Conservation (phyloP, 345 rosid species). For the Firmiana major region DNA sequence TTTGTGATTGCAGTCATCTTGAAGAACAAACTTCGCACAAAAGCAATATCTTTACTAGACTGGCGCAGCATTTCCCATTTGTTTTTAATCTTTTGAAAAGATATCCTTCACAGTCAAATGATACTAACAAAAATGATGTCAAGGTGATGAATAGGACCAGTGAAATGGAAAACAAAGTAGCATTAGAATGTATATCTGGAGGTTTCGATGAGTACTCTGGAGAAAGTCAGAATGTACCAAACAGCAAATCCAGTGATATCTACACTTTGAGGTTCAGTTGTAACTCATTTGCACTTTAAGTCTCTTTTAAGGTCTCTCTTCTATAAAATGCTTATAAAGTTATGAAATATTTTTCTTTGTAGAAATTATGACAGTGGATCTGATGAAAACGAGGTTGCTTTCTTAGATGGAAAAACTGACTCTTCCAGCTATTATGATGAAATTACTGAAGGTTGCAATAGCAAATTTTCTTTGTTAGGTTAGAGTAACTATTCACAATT, state of each 20-base stretch:
- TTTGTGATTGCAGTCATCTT: conserved; percentile 37
- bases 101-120: conserved; percentile 28
- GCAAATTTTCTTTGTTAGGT: conserved; percentile 2
- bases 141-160: conserved; percentile 18
- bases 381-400: conserved; percentile 33
- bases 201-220: conserved; percentile 25
- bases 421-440: conserved; percentile 30
- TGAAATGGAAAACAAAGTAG: conserved; percentile 18
- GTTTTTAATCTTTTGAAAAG: conserved; percentile 49
- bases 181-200: conserved; percentile 30
- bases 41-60: conserved; percentile 58
- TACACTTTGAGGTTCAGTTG: conserved; percentile 35
- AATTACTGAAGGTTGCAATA: conserved; percentile 55
- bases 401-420: conserved; percentile 22
- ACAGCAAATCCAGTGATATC: conserved; percentile 21
- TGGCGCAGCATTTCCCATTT: conserved; percentile 61
- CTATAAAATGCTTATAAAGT: neutral
- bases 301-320: neutral
- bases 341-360: conserved; percentile 10
- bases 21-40: conserved; percentile 31
- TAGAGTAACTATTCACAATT: conserved; percentile 13
- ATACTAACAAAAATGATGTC: conserved; percentile 23
- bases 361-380: conserved; percentile 27
- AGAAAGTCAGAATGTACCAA: conserved; percentile 30
- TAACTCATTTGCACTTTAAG: conserved; percentile 3